Evolutionary conservation across 192 early-diverging fungal genomes (phyloP), one percentile per base, ranked within the genome.

Genomic region (Coemansia sp.): DNA sequence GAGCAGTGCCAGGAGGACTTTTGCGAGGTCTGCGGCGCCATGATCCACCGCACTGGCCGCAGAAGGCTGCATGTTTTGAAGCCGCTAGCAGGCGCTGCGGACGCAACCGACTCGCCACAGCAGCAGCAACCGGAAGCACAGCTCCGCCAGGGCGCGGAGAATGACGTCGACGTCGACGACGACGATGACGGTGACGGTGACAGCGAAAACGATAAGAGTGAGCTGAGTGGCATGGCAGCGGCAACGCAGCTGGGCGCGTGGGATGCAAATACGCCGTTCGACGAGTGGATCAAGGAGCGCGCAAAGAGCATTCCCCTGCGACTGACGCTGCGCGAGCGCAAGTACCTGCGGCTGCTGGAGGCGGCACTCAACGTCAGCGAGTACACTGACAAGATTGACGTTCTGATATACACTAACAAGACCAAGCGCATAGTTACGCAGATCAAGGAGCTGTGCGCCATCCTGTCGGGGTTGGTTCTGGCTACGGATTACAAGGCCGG

Each of bases 241-340:
- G 25, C 61, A 25, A 25, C 25, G 25, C 25, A 25, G 25, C 25
- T 25, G 25, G 25, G 25, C 25, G 25, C 25, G 2, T 25, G 25
- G 25, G 25, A 25, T 25, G 25, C 25, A 25, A 25, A 25, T 25
- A 25, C 84, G 5, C 81, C 86, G 14, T 92, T 89, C 74, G 88
- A 89, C 6, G 90, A 90, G 39, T 98, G 93, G 93, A 88, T 95
- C 68, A 77, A 86, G 22, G 90, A 93, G 65, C 90, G 97, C 5
- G 82, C 93, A 66, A 95, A 95, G 84, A 98, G 87, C 74, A 99
- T 98, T 74, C 98, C 98, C 3, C 67, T 99, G 70, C 92, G 98
- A 41, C 84, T 99, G 68, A 90, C 89, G 20, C 75, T 93, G 54
- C 85, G 91, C 38, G 98, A 99, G 79, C 90, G 96, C 64, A 99